Evolutionary conservation across 345 rosid species (phyloP).

Genomic region (Durio zibethinus): DNA sequence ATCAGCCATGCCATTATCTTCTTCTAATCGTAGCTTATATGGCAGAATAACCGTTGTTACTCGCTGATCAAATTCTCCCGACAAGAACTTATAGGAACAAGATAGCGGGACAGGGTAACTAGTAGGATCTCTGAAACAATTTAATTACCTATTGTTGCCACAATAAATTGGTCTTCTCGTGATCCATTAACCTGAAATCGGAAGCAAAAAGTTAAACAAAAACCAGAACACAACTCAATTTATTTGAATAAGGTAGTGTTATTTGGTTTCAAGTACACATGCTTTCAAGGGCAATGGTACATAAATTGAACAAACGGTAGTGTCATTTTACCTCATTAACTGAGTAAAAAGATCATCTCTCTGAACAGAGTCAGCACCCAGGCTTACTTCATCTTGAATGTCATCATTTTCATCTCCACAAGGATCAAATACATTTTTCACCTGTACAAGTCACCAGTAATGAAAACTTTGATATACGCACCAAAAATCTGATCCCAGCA

Average conservation of each 20-base stretch:
- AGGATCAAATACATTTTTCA: slow-evolving; percentile 96
- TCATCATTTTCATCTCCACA: slow-evolving; percentile 83
- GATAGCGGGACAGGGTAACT: not conserved
- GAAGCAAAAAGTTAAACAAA: slow-evolving; percentile 13
- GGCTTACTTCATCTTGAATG: slow-evolving; percentile 64
- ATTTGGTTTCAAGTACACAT: not conserved
- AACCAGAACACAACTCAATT: not conserved
- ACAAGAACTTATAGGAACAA: slow-evolving; percentile 2
- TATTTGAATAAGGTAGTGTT: too few relatives aligned
- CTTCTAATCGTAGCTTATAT: slow-evolving; percentile 55
- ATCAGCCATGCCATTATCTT: slow-evolving; percentile 50
- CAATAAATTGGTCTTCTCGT: slow-evolving; percentile 51
- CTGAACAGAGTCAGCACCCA: slow-evolving; percentile 58
- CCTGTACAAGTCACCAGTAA: slow-evolving; percentile 42
- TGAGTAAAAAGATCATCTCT: slow-evolving; percentile 61
- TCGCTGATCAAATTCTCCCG: slow-evolving; percentile 4
- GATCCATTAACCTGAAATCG: slow-evolving; percentile 59
- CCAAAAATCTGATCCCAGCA: slow-evolving; percentile 8
- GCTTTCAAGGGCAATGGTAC: not conserved
- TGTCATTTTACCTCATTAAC: slow-evolving; percentile 69
- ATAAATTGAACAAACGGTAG: not conserved
- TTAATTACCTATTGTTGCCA: slow-evolving; percentile 67
- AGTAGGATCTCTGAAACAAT: not conserved
- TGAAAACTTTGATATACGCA: slow-evolving; percentile 1
- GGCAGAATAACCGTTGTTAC: slow-evolving; percentile 28